Base-by-base conservation (phyloP, 2,329 filamentous ascomycete genomes). In the Colletotrichum sansevieriae region DNA sequence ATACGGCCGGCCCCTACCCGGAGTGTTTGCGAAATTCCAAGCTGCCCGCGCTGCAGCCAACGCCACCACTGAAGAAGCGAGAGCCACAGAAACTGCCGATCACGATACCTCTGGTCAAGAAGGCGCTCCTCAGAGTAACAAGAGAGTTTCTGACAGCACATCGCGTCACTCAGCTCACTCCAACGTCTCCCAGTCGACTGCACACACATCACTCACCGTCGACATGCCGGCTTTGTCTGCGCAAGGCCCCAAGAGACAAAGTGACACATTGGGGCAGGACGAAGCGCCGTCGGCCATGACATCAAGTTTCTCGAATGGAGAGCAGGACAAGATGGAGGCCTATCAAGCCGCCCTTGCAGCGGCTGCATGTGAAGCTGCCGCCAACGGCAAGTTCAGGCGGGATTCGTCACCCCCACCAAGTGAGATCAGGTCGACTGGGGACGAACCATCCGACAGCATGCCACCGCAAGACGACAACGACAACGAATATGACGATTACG, bases 301-400 rank as follows among this genome's bases (percentile, higher is more conserved):
- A 35, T 49, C 60, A 11, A 69, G 63, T 9, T 70, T 71, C 11
- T 54, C 60, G 4, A 46, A 63, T 44, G 46, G 55, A 11, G 73
- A 73, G 12, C 70, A 73, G 73, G 75, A 73, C 59, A 77, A 74
- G 33, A 80, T 83, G 65, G 89, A 89, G 47, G 91, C 89, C 1
- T 95, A 98, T 74, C 94, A 97, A 76, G 91, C 91, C 60, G 94
- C 94, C 1, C 84, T 98, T 4, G 94, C 93, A 2, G 91, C 92
- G 54, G 95, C 94, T 7, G 92, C 94, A 10, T 90, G 91, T 70
- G 86, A 91, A 75, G 94, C 94, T 6, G 91, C 90, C 22, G 89
- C 89, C 1, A 91, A 90, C 43, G 93, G 93, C 3, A 91, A 92
- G 65, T 95, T 97, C 73, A 83, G 88, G 15, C 86, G 93, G 13